Evolutionary conservation across 768 basidiomycete genomes (phyloP).

Genomic region (Xerocomellus intermedius): DNA sequence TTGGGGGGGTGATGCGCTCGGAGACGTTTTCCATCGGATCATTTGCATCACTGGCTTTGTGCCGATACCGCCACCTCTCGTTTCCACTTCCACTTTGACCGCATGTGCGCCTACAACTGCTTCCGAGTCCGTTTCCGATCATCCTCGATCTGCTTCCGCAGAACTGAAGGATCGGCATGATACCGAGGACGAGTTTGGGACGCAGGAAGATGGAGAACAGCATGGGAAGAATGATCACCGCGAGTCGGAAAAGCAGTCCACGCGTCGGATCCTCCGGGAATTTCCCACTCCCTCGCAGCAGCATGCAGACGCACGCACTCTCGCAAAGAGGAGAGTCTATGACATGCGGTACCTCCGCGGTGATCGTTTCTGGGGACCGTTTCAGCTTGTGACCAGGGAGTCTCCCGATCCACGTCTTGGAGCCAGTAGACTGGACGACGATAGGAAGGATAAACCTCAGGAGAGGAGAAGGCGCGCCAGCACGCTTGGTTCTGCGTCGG

Average conservation of each 20-base stretch:
- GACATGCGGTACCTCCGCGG: slow-evolving; percentile 31
- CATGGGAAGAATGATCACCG: not conserved
- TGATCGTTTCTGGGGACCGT: slow-evolving; percentile 32
- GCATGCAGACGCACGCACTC: slow-evolving; percentile 24
- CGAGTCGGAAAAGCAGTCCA: not conserved
- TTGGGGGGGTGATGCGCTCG: slow-evolving; percentile 31
- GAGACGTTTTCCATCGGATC: slow-evolving; percentile 41
- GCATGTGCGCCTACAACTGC: not conserved
- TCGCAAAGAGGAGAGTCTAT: slow-evolving; percentile 30
- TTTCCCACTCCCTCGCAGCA: slow-evolving; percentile 20
- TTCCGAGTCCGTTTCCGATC: not conserved
- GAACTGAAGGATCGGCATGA: not conserved
- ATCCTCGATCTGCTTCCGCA: not conserved
- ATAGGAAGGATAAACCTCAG: not conserved
- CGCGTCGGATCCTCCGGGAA: not conserved
- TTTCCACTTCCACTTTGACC: not conserved
- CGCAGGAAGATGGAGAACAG: not conserved
- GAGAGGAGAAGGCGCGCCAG: not conserved
- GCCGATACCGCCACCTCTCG: slow-evolving; percentile 24
- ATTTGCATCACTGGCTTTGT: slow-evolving; percentile 46
- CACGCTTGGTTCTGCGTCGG: not conserved
- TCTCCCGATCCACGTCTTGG: not conserved
- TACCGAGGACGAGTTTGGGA: not conserved
- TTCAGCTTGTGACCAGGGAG: slow-evolving; percentile 14
- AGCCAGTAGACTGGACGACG: not conserved